Evolutionary conservation across 805 yeast species (phyloP), one percentile per base, ranked within the genome.

Genomic region (Suhomyces prunicola): DNA sequence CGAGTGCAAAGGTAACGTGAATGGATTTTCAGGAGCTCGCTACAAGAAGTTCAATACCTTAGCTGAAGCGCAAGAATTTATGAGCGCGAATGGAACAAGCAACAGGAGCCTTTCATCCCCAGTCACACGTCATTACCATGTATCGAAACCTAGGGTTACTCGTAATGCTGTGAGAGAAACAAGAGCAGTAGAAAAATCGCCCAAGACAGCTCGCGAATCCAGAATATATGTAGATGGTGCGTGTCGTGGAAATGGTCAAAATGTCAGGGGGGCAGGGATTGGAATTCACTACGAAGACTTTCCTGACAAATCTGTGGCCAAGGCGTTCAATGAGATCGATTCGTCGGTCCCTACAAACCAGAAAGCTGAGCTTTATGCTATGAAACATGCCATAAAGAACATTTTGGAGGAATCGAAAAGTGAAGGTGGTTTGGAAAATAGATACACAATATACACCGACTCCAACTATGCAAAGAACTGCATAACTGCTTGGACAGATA

Each of bases 201-300:
- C 33, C 36, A 31, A 22, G 12, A 7, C 13, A 17, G 42, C 9
- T 2, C 24, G 24, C 5, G 42, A 39, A 19, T 39, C 42, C 24
- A 17, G 42, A 39, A 73, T 90, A 0, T 91, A 81, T 61, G 85
- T 90, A 19, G 97, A 91, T 67, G 97, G 97, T 0, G 88, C 96
- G 0, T 75, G 85, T 0, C 70, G 84, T 8, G 78, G 81, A 4
- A 86, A 87, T 60, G 91, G 90, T 0, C 70, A 62, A 19, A 46
- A 48, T 0, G 57, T 59, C 7, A 73, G 79, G 0, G 64, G 66
- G 2, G 56, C 58, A 10, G 97, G 97, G 0, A 84, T 80, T 61
- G 97, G 97, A 23, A 88, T 87, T 0, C 90, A 72, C 64, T 89
- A 79, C 65, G 92, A 90, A 0, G 70, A 59, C 0, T 61, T 67